Evolutionary conservation across 2,329 filamentous ascomycete genomes (phyloP).

Genomic region (Fusarium verticillioides): DNA sequence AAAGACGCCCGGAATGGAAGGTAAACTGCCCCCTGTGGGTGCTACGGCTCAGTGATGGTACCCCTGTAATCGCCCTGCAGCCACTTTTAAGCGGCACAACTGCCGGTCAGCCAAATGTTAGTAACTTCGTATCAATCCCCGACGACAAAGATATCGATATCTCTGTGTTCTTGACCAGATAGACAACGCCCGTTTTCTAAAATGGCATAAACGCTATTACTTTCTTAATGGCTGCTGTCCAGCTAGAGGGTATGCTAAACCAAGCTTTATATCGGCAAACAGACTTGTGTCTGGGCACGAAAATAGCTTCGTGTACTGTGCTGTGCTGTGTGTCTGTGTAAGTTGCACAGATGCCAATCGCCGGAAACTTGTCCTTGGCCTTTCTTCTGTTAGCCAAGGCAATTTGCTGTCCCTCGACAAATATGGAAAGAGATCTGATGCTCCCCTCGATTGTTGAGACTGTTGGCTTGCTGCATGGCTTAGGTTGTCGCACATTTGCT

Average conservation of each 20-base stretch:
- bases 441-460: not conserved
- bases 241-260: not conserved
- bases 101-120: slow-evolving; percentile 8
- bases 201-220: rapidly evolving
- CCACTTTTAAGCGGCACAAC: slow-evolving; percentile 1
- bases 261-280: not conserved
- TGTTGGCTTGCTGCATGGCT: not conserved
- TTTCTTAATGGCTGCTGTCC: rapidly evolving
- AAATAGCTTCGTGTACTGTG: not conserved
- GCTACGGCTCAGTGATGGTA: not conserved
- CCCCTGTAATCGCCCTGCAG: slow-evolving; percentile 27
- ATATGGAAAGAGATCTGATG: not conserved
- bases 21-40: not conserved
- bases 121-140: slow-evolving; percentile 12
- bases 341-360: not conserved
- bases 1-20: slow-evolving; percentile 21
- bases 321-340: not conserved
- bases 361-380: not conserved
- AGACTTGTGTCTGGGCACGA: too few species aligned
- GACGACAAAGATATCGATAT: not conserved
- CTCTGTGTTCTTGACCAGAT: not conserved
- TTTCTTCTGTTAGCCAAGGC: not conserved
- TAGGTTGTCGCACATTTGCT: not conserved
- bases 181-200: too few species aligned
- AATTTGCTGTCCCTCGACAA: not conserved